Base-by-base conservation (phyloP, 1,284 basidiomycete species). In the Trametes sp. region DNA sequence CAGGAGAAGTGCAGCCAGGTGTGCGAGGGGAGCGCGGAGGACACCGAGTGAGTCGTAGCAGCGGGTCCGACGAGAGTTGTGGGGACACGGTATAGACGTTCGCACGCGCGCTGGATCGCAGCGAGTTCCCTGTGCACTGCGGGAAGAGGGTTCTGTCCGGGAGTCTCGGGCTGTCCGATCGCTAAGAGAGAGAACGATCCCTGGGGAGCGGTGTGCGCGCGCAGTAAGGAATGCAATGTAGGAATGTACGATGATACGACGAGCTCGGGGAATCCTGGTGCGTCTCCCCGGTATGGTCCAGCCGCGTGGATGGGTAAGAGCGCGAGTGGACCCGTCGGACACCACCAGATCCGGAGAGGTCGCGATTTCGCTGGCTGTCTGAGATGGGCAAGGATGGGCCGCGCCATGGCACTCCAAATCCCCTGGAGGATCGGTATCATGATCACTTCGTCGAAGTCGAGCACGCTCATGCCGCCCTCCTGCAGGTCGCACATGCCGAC, bases 221-320 rank as follows among this genome's bases (percentile, higher is more conserved):
- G 55, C 7, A 62, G 36, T 36, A 62, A 45, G 24, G 62, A 55
- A 26, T 59, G 50, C 4, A 74, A 53, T 0, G 71, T 71, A 4
- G 71, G 68, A 10, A 62, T 70, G 55, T 73, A 74, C 1, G 73
- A 74, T 2, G 71, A 71, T 13, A 72, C 55, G 44, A 66, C 66
- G 28, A 62, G 67, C 44, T 73, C 71, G 9, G 45, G 42, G 8
- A 50, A 41, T 2, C 53, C 61, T 7, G 55, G 51, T 10, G 38
- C 52, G 48, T 24, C 36, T 28, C 21, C 42, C 3, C 51, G 45
- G 46, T 69, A 69, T 14, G 64, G 54, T 2, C 70, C 69, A 4
- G 72, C 72, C 16, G 72, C 72, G 45, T 73, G 72, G 21, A 73
- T 57, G 7, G 72, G 71, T 16, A 72, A 64, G n/a, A 61, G 63